Conservation (phyloP, 1,284 basidiomycete genomes). For the Porodaedalea pini region DNA sequence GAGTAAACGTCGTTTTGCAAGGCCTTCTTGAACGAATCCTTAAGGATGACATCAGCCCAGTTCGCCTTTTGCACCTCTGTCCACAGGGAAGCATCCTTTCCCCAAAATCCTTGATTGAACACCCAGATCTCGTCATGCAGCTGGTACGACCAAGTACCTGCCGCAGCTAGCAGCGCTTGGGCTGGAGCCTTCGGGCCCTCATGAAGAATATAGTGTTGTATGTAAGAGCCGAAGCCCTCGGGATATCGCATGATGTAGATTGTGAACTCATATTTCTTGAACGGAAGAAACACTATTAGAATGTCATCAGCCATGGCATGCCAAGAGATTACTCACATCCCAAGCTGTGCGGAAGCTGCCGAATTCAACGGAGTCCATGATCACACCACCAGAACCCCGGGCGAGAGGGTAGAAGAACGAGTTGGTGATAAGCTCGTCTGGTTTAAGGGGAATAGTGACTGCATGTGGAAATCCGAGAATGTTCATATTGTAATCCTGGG, state of each 20-base stretch:
- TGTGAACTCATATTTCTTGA: conserved; percentile 44
- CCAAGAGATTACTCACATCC: conserved; percentile 45
- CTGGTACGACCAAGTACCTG: conserved; percentile 48
- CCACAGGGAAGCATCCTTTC: conserved; percentile 63
- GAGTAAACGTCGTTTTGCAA: conserved; percentile 71
- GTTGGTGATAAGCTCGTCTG: conserved; percentile 47
- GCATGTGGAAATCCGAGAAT: conserved; percentile 52
- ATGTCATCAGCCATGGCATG: not conserved
- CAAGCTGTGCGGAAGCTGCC: conserved; percentile 56
- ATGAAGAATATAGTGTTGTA: conserved; percentile 53
- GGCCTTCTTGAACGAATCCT: conserved; percentile 62
- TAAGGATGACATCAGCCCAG: conserved; percentile 74
- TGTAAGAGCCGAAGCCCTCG: not conserved
- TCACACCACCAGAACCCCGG: conserved; percentile 46
- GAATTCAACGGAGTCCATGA: conserved; percentile 49
- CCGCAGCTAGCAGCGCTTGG: conserved; percentile 51
- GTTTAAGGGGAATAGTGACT: conserved; percentile 42
- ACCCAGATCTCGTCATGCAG: conserved; percentile 72
- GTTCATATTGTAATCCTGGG: conserved; percentile 43
- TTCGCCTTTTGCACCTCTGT: conserved; percentile 65
- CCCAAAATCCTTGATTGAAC: conserved; percentile 68
- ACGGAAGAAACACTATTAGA: not conserved
- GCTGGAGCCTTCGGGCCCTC: conserved; percentile 53
- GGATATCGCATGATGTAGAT: conserved; percentile 44
- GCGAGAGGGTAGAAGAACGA: conserved; percentile 47